Evolutionary conservation across 495 filamentous ascomycete genomes (phyloP).

Genomic region (Corynascus novoguineensis): DNA sequence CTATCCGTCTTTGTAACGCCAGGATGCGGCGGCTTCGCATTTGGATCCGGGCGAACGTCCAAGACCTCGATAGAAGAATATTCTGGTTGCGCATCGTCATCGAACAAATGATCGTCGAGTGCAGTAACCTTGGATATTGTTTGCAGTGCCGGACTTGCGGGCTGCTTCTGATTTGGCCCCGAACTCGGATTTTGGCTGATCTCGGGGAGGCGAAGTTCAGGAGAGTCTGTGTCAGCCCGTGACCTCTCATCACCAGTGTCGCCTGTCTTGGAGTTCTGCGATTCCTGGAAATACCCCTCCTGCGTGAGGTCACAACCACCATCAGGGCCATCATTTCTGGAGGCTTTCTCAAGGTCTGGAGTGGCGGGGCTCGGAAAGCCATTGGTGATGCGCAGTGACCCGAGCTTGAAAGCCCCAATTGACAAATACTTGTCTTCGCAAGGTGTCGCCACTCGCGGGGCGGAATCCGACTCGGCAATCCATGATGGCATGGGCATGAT

Average conservation of each 20-base stretch:
- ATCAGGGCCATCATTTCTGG: not conserved
- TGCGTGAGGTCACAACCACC: not conserved
- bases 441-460: conserved; percentile 40
- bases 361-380: conserved; percentile 46
- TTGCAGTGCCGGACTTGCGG: conserved; percentile 32
- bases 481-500: conserved; percentile 31
- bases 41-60: conserved; percentile 38
- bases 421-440: conserved; percentile 47
- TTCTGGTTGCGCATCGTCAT: conserved; percentile 33
- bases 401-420: conserved; percentile 55
- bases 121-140: conserved; percentile 45
- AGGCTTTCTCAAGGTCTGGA: conserved; percentile 31
- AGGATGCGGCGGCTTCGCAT: conserved; percentile 32
- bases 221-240: conserved; percentile 10
- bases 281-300: conserved; percentile 19
- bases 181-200: conserved; percentile 28
- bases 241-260: not conserved
- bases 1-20: conserved; percentile 39
- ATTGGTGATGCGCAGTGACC: conserved; percentile 54
- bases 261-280: not conserved
- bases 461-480: conserved; percentile 21
- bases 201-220: conserved; percentile 28
- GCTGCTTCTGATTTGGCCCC: conserved; percentile 22
- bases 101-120: conserved; percentile 45
- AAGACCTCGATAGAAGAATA: conserved; percentile 35